A percentile compares a stretch with the other conserved stretches of the same genome.
These are phyloP conservation scores for Sesbania bispinosa DNA, from an alignment of 306 rosid genomes.

Conservation along the genomic window DNA sequence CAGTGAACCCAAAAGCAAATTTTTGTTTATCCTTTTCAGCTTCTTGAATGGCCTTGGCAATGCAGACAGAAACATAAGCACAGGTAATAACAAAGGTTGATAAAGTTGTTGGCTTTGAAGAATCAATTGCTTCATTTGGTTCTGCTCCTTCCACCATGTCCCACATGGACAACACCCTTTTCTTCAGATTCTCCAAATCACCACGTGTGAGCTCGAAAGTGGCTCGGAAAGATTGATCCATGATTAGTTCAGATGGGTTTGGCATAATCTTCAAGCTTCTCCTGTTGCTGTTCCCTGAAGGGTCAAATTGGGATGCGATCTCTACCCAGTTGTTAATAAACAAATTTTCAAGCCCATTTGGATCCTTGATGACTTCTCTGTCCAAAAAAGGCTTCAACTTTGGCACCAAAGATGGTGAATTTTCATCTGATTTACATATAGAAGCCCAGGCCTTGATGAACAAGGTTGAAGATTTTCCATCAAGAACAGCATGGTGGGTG, in stretches of 20 bases:
- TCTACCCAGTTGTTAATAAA: not conserved
- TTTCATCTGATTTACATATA: not conserved
- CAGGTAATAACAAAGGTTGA: conserved; percentile 35
- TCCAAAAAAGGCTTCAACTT: conserved; percentile 40
- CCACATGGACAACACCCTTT: conserved; percentile 18
- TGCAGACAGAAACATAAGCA: conserved; percentile 26
- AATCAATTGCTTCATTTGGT: not conserved
- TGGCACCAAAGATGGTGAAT: not conserved
- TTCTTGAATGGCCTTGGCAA: conserved; percentile 23
- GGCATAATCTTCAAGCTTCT: conserved; percentile 23
- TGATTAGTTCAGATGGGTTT: not conserved
- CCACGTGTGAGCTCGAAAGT: conserved; percentile 29
- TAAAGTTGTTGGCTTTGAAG: conserved; percentile 14
- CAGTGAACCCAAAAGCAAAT: not conserved
- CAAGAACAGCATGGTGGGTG: conserved; percentile 47
- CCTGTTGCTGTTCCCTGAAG: not conserved
- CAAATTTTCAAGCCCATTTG: not conserved
- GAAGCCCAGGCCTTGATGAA: conserved; percentile 60
- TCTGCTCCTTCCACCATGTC: not conserved
- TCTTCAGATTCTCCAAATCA: conserved; percentile 31
- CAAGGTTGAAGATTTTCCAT: conserved; percentile 41
- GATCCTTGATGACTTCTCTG: conserved; percentile 31
- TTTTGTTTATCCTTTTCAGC: not conserved
- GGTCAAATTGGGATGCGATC: not conserved
- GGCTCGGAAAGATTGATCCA: too few relatives aligned